phyloP scores from a whole-genome alignment of 1,284 basidiomycete genomes.

The Boletus semigastroideus region DNA sequence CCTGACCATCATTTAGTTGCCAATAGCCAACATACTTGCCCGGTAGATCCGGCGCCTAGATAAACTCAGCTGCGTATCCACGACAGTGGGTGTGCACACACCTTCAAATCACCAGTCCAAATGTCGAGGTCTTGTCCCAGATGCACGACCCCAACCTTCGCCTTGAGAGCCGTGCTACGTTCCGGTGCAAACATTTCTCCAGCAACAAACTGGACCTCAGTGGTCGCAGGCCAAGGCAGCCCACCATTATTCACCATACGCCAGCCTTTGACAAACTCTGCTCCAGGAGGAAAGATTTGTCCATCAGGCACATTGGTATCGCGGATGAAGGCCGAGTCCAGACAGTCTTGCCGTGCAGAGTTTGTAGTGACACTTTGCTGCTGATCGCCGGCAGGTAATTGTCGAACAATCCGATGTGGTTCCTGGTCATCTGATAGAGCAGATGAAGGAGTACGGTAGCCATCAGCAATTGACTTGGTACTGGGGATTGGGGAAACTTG shows the following conservation, averaged over 20 bases:
- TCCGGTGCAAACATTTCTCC: slow-evolving; percentile 53
- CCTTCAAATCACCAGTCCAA: slow-evolving; percentile 73
- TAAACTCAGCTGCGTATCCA: slow-evolving; percentile 2
- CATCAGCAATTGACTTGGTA: slow-evolving; percentile 16
- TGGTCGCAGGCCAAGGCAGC: slow-evolving; percentile 65
- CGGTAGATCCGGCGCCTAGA: slow-evolving; percentile 66
- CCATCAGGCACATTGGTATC: slow-evolving; percentile 76
- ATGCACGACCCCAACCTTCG: slow-evolving; percentile 53
- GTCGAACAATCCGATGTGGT: background rate
- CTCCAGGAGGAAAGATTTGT: slow-evolving; percentile 77
- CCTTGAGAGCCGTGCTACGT: slow-evolving; percentile 31
- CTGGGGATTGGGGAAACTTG: slow-evolving; percentile 6
- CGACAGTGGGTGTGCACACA: slow-evolving; percentile 21
- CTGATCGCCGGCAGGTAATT: background rate
- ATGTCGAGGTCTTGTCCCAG: slow-evolving; percentile 62
- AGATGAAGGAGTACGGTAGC: slow-evolving; percentile 15
- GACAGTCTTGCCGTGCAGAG: slow-evolving; percentile 1
- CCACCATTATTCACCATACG: slow-evolving; percentile 64
- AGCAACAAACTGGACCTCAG: slow-evolving; percentile 66
- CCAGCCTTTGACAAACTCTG: slow-evolving; percentile 84
- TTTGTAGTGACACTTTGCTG: background rate
- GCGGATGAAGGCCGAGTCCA: slow-evolving; percentile 58
- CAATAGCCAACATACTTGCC: slow-evolving; percentile 77
- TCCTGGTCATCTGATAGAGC: background rate
- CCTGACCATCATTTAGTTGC: slow-evolving; percentile 60